Evolutionary conservation across 148 eudicot genomes (phyloP).

Genomic region (Camellia japonica): DNA sequence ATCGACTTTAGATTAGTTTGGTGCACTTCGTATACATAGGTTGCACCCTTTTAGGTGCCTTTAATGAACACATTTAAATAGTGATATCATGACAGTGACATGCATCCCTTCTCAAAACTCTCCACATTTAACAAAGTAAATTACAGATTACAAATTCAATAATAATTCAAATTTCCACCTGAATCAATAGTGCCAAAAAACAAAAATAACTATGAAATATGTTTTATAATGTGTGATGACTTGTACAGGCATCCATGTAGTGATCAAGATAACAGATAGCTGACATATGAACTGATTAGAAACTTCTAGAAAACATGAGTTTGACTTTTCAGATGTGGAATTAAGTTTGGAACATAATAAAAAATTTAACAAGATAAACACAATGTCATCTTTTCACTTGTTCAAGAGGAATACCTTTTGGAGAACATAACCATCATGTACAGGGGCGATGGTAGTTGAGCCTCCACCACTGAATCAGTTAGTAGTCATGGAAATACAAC

Average conservation of each 20-base stretch:
- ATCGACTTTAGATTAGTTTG: no score
- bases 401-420: constrained; percentile 65
- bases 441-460: constrained; percentile 95
- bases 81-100: background rate
- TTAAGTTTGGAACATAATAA: background rate
- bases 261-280: no score
- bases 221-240: no score
- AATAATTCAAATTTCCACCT: background rate
- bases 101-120: background rate
- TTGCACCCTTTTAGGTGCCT: no score
- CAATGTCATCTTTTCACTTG: background rate
- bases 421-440: constrained; percentile 97
- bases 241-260: no score
- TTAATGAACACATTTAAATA: no score
- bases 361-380: background rate
- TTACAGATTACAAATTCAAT: background rate
- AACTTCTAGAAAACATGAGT: background rate
- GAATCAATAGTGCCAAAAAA: background rate
- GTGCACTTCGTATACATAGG: no score
- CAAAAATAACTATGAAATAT: background rate
- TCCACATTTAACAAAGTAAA: background rate
- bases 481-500: constrained; percentile 9
- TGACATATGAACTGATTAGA: background rate
- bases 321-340: background rate
- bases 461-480: constrained; percentile 84